Evolutionary conservation across 257 asterid genomes (phyloP).

Genomic region (Ligustrum vulgare): DNA sequence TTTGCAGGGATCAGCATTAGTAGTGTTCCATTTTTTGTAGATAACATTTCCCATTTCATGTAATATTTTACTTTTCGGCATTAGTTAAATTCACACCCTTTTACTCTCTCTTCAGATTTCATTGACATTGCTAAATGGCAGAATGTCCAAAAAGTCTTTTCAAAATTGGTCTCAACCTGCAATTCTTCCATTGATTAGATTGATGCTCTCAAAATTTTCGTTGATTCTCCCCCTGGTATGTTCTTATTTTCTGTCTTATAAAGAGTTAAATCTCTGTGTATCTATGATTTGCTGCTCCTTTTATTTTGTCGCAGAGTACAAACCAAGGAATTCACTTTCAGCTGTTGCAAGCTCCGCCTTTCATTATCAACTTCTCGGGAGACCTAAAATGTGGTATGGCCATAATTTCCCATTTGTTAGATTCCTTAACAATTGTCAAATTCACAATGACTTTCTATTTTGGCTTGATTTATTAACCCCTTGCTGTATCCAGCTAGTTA

Average conservation of each 20-base stretch:
- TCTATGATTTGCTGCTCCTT: constrained; percentile 26
- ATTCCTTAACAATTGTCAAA: neutral
- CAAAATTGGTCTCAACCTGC: constrained; percentile 69
- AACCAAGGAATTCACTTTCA: constrained; percentile 80
- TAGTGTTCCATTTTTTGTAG: constrained; percentile 7
- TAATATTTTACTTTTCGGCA: constrained; percentile 6
- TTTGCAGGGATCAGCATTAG: neutral
- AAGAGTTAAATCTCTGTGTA: constrained; percentile 15
- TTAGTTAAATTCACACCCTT: constrained; percentile 8
- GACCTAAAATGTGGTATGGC: constrained; percentile 87
- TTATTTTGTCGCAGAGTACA: constrained; percentile 57
- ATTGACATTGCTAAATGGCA: constrained; percentile 81
- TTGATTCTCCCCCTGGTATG: constrained; percentile 81
- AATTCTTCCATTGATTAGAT: constrained; percentile 53
- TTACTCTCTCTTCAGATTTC: constrained; percentile 49
- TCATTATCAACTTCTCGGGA: constrained; percentile 69
- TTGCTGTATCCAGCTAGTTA: constrained; percentile 5
- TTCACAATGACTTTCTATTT: constrained; percentile 3
- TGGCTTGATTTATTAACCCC: neutral
- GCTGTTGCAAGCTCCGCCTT: constrained; percentile 86
- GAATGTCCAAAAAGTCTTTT: constrained; percentile 76
- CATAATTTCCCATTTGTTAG: neutral
- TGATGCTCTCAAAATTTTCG: constrained; percentile 85
- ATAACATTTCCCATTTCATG: constrained; percentile 6
- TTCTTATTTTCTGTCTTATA: constrained; percentile 20